Base-by-base conservation (phyloP, 139 green algal genomes). In the Picochlorum sp. region DNA sequence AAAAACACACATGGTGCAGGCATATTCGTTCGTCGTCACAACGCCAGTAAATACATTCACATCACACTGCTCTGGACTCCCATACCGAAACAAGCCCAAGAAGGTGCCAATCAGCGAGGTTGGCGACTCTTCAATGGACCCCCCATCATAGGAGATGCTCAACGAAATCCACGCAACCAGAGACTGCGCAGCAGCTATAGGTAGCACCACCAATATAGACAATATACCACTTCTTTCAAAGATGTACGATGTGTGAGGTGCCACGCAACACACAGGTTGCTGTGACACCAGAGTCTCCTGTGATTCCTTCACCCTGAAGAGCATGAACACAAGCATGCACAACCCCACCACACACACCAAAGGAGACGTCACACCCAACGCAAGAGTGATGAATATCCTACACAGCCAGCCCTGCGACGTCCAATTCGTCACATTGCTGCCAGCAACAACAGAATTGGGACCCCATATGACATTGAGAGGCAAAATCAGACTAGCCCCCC, bases 381-480 rank as follows among this genome's bases (percentile, higher is more conserved):
- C 10, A 5, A 28, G 58, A n/a, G 71, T 73, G 4, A 78, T 41
- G 51, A 70, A 78, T 11, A 69, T 62, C 3, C 71, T 30, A 37
- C 71, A 78, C n/a, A 73, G 52, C 65, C 71, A 73, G 5, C 71
- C 71, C 0, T 56, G 21, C 13, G 54, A 44, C 0, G 71, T 65
- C 71, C 71, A 78, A 45, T n/a, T 32, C 4, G 64, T 65, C 30
- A 73, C 54, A 11, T 32, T 47, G 1, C 16, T 28, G 2, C 38
- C 30, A 16, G 66, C 50, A 16, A 72, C 10, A 3, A 73, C 24
- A 18, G 71, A 78, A 54, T 61, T 66, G 44, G 59, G 13, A 13
- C 71, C 65, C 71, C 71, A 78, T n/a, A 78, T 23, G 18, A 57
- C 32, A 58, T 45, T 63, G 3, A 78, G 14, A 3, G 65, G 56